Conservation (phyloP, 2,329 filamentous ascomycete species). For the Botryotinia calthae region DNA sequence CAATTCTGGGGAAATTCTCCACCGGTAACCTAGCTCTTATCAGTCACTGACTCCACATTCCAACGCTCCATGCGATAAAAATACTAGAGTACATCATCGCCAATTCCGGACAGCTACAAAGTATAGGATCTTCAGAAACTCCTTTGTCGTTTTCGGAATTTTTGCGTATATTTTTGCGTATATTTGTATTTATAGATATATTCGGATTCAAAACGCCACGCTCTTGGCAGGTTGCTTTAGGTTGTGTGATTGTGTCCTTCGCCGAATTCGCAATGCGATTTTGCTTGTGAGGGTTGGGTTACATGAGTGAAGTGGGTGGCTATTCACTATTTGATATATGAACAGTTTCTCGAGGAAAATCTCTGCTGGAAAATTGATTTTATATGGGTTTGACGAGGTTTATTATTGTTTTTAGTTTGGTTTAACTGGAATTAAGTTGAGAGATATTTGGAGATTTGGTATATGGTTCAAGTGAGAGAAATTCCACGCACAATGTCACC, state of each 20-base stretch:
- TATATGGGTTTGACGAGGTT: background rate
- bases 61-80: constrained; percentile 7
- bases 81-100: background rate
- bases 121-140: background rate
- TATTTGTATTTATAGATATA: background rate
- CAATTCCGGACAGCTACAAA: background rate
- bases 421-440: background rate
- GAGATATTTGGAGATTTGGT: background rate
- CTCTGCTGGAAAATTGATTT: background rate
- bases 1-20: background rate
- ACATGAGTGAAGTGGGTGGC: background rate
- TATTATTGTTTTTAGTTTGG: background rate
- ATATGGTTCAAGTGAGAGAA: background rate
- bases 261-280: constrained; percentile 4
- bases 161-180: too few relatives aligned
- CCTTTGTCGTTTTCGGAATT: constrained; percentile 10
- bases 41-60: constrained; percentile 6
- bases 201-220: background rate
- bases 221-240: background rate
- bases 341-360: background rate
- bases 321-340: background rate
- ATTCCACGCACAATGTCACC: constrained; percentile 19
- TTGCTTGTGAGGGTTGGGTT: background rate
- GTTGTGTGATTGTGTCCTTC: background rate
- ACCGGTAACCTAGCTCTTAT: constrained; percentile 8